phyloP scores from a whole-genome alignment of 2,329 filamentous ascomycete genomes.

The Nemania sp. region DNA sequence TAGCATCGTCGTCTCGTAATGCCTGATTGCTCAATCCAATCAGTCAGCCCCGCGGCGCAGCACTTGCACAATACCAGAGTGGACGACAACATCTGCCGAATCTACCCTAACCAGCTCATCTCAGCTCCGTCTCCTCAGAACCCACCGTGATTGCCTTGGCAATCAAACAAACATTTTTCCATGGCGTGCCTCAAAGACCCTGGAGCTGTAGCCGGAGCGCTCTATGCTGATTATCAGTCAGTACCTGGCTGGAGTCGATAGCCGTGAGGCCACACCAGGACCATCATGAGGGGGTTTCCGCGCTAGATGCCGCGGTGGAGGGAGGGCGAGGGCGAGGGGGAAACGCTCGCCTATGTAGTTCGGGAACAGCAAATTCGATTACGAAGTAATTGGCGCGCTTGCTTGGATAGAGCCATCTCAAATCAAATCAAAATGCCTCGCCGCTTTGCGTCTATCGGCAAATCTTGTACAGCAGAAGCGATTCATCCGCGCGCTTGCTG shows the following conservation, averaged over 20 bases:
- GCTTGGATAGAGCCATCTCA: constrained; percentile 5
- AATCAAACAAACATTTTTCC: constrained; percentile 36
- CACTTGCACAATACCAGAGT: constrained; percentile 4
- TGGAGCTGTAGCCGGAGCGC: neutral
- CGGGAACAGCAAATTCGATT: constrained; percentile 24
- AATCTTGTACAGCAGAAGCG: constrained; percentile 32
- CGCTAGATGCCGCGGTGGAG: constrained; percentile 20
- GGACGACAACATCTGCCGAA: constrained; percentile 39
- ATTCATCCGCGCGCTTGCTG: constrained; percentile 39
- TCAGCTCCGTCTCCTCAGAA: constrained; percentile 36
- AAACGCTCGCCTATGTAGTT: constrained; percentile 7
- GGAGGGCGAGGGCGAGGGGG: constrained; percentile 20
- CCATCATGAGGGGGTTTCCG: neutral
- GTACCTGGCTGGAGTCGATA: constrained; percentile 1
- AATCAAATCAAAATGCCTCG: constrained; percentile 10
- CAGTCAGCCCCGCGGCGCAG: constrained; percentile 12
- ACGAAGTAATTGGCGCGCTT: constrained; percentile 16
- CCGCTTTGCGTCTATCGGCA: constrained; percentile 37
- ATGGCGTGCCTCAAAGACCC: neutral
- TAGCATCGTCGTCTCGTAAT: constrained; percentile 20
- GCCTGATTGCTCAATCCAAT: constrained; percentile 31
- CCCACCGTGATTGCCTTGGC: constrained; percentile 34
- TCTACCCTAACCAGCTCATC: constrained; percentile 29
- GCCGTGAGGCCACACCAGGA: constrained; percentile 14
- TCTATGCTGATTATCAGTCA: neutral